Conservation (phyloP, 768 basidiomycete species). For the Boletellus emodensis region DNA sequence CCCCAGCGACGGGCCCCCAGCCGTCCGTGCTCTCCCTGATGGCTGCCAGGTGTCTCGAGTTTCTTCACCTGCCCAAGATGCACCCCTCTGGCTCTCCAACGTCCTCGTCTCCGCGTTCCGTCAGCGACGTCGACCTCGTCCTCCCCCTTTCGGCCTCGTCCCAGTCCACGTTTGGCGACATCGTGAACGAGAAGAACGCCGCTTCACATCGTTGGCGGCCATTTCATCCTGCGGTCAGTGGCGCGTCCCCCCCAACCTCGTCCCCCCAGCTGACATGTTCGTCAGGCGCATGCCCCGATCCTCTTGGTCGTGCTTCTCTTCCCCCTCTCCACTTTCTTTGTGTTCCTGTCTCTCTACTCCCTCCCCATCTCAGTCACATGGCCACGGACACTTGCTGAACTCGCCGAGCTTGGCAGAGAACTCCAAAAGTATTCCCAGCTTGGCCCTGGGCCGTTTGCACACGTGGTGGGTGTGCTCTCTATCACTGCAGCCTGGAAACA, state of each 20-base stretch:
- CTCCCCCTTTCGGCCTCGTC: constrained; percentile 56
- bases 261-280: constrained; percentile 8
- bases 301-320: constrained; percentile 68
- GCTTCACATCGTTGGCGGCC: constrained; percentile 28
- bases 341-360: constrained; percentile 44
- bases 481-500: constrained; percentile 92
- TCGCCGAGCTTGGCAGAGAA: constrained; percentile 70
- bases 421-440: constrained; percentile 77
- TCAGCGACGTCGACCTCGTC: constrained; percentile 40
- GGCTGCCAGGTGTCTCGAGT: constrained; percentile 48
- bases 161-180: constrained; percentile 42
- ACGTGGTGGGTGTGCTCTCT: constrained; percentile 80
- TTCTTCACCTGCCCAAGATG: constrained; percentile 46
- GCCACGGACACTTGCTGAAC: constrained; percentile 72
- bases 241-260: not conserved
- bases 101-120: constrained; percentile 40
- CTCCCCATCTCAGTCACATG: constrained; percentile 71
- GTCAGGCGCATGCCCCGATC: constrained; percentile 53
- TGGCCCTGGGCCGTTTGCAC: constrained; percentile 57
- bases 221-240: constrained; percentile 35
- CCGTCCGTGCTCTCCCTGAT: constrained; percentile 51
- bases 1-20: constrained; percentile 13
- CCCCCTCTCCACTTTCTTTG: constrained; percentile 59
- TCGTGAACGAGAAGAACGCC: constrained; percentile 38
- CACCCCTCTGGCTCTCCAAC: constrained; percentile 9